Base-by-base conservation (phyloP, 805 yeast species). In the Hanseniaspora occidentalis region DNA sequence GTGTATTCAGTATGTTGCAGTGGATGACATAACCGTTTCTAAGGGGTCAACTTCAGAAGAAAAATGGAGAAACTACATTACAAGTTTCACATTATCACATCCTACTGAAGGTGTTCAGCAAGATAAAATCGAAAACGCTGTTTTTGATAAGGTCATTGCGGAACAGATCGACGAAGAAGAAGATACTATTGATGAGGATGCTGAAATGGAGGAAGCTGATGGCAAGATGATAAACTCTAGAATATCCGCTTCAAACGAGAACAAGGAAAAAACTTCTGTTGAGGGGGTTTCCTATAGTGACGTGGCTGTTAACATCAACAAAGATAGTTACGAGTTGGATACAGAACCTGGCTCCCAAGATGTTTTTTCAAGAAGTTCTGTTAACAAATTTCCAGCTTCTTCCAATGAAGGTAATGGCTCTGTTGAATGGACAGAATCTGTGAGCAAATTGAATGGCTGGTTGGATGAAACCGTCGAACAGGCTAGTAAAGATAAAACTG, bases 51-150 rank as follows among this genome's bases (percentile, higher is more conserved):
- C 77, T 18, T 74, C 77, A 3, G 89, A 83, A 50, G 94, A 84
- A 47, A 75, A 74, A 52, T 92, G 95, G 82, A 88, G 85, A 56
- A 89, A 92, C 64, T 92, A 92, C 56, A 71, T 92, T 38, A 89
- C 97, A 0, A 83, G 94, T 34, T 92, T 82, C 58, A 74, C 88
- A 34, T 81, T 92, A 83, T 81, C 95, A 3, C 94, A 85, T 52
- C 97, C 98, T 29, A 92, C 99, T 2, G 99, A 92, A 60, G 97
- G 97, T 23, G 81, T 92, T 14, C 78, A 85, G 14, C 75, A 84
- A 16, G 77, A 81, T 34, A 77, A 76, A 48, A 71, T 92, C 41
- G 71, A 73, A 46, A 67, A 84, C 59, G 97, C 97, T 20, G 82
- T 89, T 60, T 64, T 84, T 48, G 79, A 76, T 49, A 70, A 67